Base-by-base conservation (phyloP, 169 alveolate genomes). In the Nephromyces sp. region DNA sequence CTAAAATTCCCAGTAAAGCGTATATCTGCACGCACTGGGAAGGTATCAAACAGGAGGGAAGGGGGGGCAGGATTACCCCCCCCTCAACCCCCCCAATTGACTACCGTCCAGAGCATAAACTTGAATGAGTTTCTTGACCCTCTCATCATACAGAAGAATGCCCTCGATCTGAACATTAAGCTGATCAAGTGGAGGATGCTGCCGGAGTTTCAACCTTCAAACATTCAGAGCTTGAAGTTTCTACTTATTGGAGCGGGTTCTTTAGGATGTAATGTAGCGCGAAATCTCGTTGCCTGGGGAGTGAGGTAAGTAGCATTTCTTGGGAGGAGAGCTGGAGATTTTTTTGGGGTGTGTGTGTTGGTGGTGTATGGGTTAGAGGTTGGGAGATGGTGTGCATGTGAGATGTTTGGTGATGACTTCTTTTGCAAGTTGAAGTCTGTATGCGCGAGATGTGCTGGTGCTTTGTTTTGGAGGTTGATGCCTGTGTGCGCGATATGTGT, bases 281-380 rank as follows among this genome's bases (percentile, higher is more conserved):
- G 98, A 27, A 86, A 88, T 64, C 81, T 94, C 29, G 79, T 92
- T n/a, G 95, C 93, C 5, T 94, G 98, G 97, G 98, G 98, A 34
- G 88, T 87, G 70, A 84, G 76, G 81, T 75, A 30, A 57, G 72
- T 63, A 33, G 35, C 25, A 28, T 4, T 15, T 24, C 72, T 31
- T 28, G 24, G 27, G 1, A 21, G n/a, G n/a, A n/a, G 65, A 30
- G 65, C 3, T 52, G 3, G 65, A 30, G 65, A 28, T 1, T 30
- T 28, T 6, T 30, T 28, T 3, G 3, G 24, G 32, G 3, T 52
- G 65, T 3, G 32, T 52, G 24, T 52, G 65, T 52, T 25, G 65
- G 3, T 1, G 65, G 27, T 52, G 65, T 52, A 25, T 52, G 27
- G 5, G 3, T 30, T 15, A 15, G 15, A 15, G 57, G n/a, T 15